Conservation (phyloP, 352 stramenopile genomes). For the Halophytophthora polymorphica region DNA sequence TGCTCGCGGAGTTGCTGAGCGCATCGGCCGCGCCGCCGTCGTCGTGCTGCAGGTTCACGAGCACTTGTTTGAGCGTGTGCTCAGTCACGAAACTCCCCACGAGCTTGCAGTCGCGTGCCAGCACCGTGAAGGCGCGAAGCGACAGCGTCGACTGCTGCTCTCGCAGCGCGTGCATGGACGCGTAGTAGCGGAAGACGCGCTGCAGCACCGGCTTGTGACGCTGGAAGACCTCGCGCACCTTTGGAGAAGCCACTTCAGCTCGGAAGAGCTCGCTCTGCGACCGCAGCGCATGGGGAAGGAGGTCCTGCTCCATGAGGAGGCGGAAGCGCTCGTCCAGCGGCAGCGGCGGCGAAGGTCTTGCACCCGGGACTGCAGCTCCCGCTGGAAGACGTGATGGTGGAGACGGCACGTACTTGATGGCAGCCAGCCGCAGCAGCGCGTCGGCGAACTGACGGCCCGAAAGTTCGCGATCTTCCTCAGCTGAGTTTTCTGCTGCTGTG, state of each 20-base stretch:
- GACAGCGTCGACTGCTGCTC: conserved; percentile 76
- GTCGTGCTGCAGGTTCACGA: conserved; percentile 70
- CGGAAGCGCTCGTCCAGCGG: conserved; percentile 57
- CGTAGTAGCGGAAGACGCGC: conserved; percentile 79
- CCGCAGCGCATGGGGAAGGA: conserved; percentile 65
- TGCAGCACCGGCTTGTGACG: conserved; percentile 68
- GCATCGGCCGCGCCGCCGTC: conserved; percentile 15
- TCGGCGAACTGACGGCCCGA: conserved; percentile 63
- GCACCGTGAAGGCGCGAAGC: conserved; percentile 52
- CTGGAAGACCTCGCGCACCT: conserved; percentile 72
- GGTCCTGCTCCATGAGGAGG: conserved; percentile 61
- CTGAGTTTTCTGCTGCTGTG: not conserved
- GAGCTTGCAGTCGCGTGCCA: conserved; percentile 74
- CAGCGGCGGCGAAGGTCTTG: conserved; percentile 12
- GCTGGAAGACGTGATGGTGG: conserved; percentile 10
- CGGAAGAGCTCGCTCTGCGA: conserved; percentile 77
- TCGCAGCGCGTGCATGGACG: conserved; percentile 69
- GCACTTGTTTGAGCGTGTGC: conserved; percentile 75
- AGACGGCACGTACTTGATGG: conserved; percentile 40
- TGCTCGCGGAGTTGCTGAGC: conserved; percentile 3
- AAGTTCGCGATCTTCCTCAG: conserved; percentile 40
- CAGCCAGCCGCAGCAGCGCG: conserved; percentile 53
- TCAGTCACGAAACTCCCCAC: conserved; percentile 74
- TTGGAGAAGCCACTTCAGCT: conserved; percentile 58
- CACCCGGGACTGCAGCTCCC: conserved; percentile 5